Base-by-base conservation (phyloP, 441 rosid genomes). In the Pelargonium citronellum region DNA sequence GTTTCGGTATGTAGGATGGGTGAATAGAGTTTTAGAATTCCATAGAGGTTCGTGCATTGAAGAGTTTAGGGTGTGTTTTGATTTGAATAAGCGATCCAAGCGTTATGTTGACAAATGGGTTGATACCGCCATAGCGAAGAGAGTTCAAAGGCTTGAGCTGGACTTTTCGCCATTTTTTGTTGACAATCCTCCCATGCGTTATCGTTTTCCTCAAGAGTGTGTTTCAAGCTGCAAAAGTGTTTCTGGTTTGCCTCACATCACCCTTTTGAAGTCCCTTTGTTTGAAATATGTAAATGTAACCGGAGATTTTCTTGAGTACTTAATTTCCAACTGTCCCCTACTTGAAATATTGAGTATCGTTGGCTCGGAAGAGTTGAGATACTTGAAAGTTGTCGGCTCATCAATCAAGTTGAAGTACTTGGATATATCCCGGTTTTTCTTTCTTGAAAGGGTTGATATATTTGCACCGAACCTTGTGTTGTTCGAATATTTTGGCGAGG, bases 91-190 rank as follows among this genome's bases (percentile, higher is more conserved):
- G 8, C 15, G 77, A 17, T 69, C 64, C 3, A 27, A 65, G 34
- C 66, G 65, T 7, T 64, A 39, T 64, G 67, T 74, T 15, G 69
- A 74, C 47, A 66, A 22, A 67, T 74, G 77, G 73, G 53, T 74
- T 0, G 60, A 30, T 2, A 24, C 34, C 24, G 69, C 73, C 0
- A 39, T 69, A 9, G 58, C 73, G 0, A 74, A 74, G 66, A 69
- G 68, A 69, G 73, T 69, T 41, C 68, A 53, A 66, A 69, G 34
- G 30, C 51, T 74, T 44, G 73, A 69, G 77, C 63, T 74, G 69
- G 72, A 69, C 43, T 69, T 74, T 55, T 49, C 67, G 4, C 67
- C 60, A 3, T 68, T 63, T 51, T 57, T 64, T 27, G 30, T 10
- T 24, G 61, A n/a, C 30, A 49, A 64, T 39, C 62, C 51, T 27